Base-by-base conservation (phyloP, 192 early-diverging fungal genomes). In the Dimargaris xerosporica region DNA sequence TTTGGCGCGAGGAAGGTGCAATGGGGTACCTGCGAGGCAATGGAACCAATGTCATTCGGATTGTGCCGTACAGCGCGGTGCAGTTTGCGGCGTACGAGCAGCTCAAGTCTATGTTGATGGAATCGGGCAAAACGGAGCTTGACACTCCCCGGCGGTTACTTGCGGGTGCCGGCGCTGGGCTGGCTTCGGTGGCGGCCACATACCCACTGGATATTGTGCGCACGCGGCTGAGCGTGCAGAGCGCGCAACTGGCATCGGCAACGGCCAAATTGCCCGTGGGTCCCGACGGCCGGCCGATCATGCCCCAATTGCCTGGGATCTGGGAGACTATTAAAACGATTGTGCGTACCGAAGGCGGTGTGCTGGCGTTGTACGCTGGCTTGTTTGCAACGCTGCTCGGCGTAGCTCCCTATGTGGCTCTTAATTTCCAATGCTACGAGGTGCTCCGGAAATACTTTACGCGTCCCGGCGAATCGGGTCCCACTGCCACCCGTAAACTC, bases 71-170 rank as follows among this genome's bases (percentile, higher is more conserved):
- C 66, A 85, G 83, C 67, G 87, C 87, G 0, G 83, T 83, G 10
- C 87, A 90, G 70, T 87, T 90, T 73, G 87, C 87, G 17, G 78
- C 85, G 19, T 89, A 89, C 56, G 87, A 89, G 61, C 82, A 89
- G 64, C 82, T 86, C 61, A 89, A 89, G 66, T 64, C 76, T 63
- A 45, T 84, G 64, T 67, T 89, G 45, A 81, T 87, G 76, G 83
- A 83, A 51, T 72, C 78, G 58, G 80, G 75, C 44, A 83, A 82
- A 66, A 70, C 72, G 3, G 85, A 87, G 69, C 69, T 90, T 23
- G 83, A 90, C 63, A 86, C 84, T 30, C 73, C 74, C 44, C 77
- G 84, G 50, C 80, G 87, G 48, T 71, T 90, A 50, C 68, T 74
- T 15, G 84, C 87, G 25, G 87, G 87, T 53, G 87, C 85, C 9